Evolutionary conservation across 2,329 filamentous ascomycete species (phyloP), one percentile per base, ranked within the genome.

Genomic region (Clonostachys rhizophaga): DNA sequence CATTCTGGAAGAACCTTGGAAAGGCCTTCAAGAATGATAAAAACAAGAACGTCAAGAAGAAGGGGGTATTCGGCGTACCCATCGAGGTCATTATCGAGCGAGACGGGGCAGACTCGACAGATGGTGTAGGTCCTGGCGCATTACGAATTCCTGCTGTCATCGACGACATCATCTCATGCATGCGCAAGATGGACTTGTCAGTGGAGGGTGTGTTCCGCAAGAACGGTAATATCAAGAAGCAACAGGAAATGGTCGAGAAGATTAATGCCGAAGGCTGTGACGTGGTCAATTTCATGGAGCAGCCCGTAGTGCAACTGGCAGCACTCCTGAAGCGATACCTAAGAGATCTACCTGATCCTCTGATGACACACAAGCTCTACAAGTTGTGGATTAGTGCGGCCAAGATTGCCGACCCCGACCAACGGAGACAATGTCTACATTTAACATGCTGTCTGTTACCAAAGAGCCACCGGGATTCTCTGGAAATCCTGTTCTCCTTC

Each of bases 111-210:
- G 94, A 99, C 61, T 97, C 91, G n/a, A 97, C 91, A 1, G 91
- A 97, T 63, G 94, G 94, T 35, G 89, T 99, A 51, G 94, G 94
- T 1, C 91, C 94, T 11, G 92, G 91, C 16, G 87, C 90, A 13
- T 76, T 99, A 48, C 87, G 90, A 46, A 89, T 99, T 40, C 94
- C 94, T 4, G 88, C 90, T n/a, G 76, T 99, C 45, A 80, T 99
- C n/a, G 92, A 97, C 59, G 92, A 96, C 62, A 85, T 92, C 43
- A 86, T 99, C 36, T 87, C 89, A 5, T 91, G 91, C 12, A 96
- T 99, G 89, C 85, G 91, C 57, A 94, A 92, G 67, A 97, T 99
- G 90, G 94, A 99, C 65, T 91, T 99, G 72, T 97, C 92, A 2
- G 90, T 99, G 2, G 94, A 99, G 67, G 94, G 94, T 58, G 91